phyloP scores from a whole-genome alignment of 495 filamentous ascomycete species.

The Aspergillus taichungensis region DNA sequence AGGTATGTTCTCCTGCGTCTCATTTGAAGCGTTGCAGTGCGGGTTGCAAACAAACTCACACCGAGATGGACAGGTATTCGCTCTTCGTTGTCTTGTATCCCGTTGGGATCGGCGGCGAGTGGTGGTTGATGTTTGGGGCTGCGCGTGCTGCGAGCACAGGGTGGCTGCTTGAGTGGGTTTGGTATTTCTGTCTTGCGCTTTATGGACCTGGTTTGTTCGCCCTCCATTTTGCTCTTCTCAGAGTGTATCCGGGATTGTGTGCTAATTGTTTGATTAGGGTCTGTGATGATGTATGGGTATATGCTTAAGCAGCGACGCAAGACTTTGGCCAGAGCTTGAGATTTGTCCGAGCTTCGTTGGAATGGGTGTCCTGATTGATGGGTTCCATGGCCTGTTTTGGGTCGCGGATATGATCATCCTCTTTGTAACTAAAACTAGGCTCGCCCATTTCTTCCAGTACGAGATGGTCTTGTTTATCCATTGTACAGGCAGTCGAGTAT shows the following conservation, averaged over 20 bases:
- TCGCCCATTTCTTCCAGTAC: too few species aligned
- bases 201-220: conserved; percentile 61
- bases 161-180: conserved; percentile 16
- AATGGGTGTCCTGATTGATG: too few species aligned
- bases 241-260: background rate
- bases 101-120: conserved; percentile 43
- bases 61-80: conserved; percentile 31
- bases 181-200: conserved; percentile 43
- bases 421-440: too few species aligned
- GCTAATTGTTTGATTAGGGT: conserved; percentile 40
- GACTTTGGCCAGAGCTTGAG: conserved; percentile 14
- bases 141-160: conserved; percentile 13
- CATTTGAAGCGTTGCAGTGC: background rate
- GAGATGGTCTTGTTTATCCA: too few species aligned
- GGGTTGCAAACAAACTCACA: background rate
- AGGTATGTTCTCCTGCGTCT: conserved; percentile 14
- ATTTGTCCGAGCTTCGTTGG: too few species aligned
- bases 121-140: conserved; percentile 38
- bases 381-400: too few species aligned
- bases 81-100: conserved; percentile 47
- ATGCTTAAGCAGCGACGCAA: conserved; percentile 73
- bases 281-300: conserved; percentile 68
- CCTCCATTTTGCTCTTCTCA: conserved; percentile 7
- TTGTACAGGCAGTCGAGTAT: too few species aligned
- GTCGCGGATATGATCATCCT: too few species aligned